Base-by-base conservation (phyloP, 1,284 basidiomycete genomes). In the Moesziomyces antarcticus region DNA sequence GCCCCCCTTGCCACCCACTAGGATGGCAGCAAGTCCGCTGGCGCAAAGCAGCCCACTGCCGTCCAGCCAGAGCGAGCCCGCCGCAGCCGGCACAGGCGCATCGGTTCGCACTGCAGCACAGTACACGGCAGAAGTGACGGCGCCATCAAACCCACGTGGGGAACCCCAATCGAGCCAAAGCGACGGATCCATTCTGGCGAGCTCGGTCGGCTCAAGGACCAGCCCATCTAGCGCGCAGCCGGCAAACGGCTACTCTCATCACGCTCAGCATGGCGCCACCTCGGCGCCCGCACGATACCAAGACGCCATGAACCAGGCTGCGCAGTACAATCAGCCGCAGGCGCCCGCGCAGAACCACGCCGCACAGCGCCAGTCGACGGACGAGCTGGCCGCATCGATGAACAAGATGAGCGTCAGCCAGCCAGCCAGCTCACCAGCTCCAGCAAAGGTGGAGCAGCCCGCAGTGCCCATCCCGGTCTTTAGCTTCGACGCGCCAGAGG, bases 21-120 rank as follows among this genome's bases (percentile, higher is more conserved):
- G 63, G 30, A 54, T 62, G 47, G 59, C 48, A 1, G 55, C 33
- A 33, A 68, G 30, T 33, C 53, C 50, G 24, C 48, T 50, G 3
- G 42, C 50, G 5, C 48, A 65, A 5, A 35, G n/a, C 25, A 57
- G 27, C 25, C 56, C 60, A 35, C 43, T 68, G 30, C 59, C 58
- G 2, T 47, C 63, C 16, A 74, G 68, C 46, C 62, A 71, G 44
- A 77, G 66, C 56, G 71, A 71, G 41, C 59, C 60, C 3, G 73
- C 56, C 5, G 53, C 69, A 7, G 43, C 59, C 2, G 35, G n/a
- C 3, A 62, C 48, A 18, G 51, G 56, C 11, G 21, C 30, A 24
- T 24, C 46, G 21, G 33, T 35, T 3, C 21, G n/a, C 14, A 43
- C 16, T 10, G 44, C 21, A 27, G 30, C 51, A 11, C 57, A 49